A percentile compares a stretch with the other conserved stretches of the same genome.
Conservation (phyloP, 129 eudicot species). For the Centaurea solstitialis region DNA sequence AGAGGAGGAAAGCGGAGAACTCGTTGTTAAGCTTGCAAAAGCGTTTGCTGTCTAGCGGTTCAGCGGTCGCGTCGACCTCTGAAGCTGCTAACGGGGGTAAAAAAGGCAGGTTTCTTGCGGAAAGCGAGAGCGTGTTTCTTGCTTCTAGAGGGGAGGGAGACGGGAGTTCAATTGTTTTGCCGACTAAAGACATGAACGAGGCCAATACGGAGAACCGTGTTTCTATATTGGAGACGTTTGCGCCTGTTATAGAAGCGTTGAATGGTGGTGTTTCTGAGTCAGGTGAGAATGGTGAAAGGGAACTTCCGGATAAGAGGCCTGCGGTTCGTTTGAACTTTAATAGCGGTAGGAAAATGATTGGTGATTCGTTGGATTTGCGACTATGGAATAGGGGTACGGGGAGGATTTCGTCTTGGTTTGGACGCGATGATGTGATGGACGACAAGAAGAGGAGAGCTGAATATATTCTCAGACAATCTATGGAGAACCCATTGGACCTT, state of each 20-base stretch:
- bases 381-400: conserved; percentile 59
- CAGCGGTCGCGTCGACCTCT: conserved; percentile 48
- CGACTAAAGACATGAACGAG: conserved; percentile 37
- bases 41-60: conserved; percentile 55
- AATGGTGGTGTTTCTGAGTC: conserved; percentile 54
- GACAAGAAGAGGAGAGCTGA: conserved; percentile 96
- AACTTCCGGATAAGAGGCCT: conserved; percentile 55
- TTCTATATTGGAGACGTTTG: conserved; percentile 70
- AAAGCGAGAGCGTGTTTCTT: conserved; percentile 40
- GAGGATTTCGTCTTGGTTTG: conserved; percentile 53
- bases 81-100: conserved; percentile 28
- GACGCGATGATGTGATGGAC: conserved; percentile 83
- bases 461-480: conserved; percentile 74
- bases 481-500: conserved; percentile 73
- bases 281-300: conserved; percentile 48
- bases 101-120: conserved; percentile 17
- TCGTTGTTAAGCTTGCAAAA: conserved; percentile 79
- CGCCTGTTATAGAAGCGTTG: conserved; percentile 84
- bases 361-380: conserved; percentile 78
- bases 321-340: conserved; percentile 70
- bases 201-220: conserved; percentile 38
- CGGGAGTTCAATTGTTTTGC: conserved; percentile 29
- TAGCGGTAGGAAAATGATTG: conserved; percentile 61
- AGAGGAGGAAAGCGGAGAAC: conserved; percentile 91
- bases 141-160: conserved; percentile 47